A percentile compares a stretch with the other conserved stretches of the same genome.
These are phyloP conservation scores for Akanthomyces dipterigenus DNA, from an alignment of 2,329 filamentous ascomycete species.

Conservation along the genomic window DNA sequence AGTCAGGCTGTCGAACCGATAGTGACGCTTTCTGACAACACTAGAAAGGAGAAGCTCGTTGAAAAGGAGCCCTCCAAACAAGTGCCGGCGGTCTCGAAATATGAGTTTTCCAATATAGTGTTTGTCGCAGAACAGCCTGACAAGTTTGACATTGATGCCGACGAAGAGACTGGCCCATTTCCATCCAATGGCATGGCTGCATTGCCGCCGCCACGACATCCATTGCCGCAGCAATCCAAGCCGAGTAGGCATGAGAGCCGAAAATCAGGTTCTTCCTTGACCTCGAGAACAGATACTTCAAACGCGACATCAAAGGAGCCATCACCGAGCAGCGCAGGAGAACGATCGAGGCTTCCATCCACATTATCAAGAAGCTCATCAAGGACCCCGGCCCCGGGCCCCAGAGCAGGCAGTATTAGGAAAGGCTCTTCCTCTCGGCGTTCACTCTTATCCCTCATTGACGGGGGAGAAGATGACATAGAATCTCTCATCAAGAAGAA, in stretches of 20 bases:
- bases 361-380: neutral
- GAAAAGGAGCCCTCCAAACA: neutral
- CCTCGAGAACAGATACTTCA: neutral
- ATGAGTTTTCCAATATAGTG: neutral
- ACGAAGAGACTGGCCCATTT: neutral
- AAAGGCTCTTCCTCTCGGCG: neutral
- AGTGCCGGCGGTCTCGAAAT: neutral
- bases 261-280: neutral
- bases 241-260: neutral
- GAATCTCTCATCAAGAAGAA: neutral
- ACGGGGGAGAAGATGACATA: slow-evolving; percentile 5
- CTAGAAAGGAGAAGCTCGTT: neutral
- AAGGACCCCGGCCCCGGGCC: neutral
- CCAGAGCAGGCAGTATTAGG: neutral
- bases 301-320: neutral
- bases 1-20: neutral
- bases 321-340: neutral
- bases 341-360: neutral
- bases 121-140: neutral
- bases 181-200: neutral
- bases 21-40: neutral
- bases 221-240: neutral
- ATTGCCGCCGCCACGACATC: neutral
- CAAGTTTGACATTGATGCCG: neutral
- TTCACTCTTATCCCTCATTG: slow-evolving; percentile 9